Evolutionary conservation across 257 asterid genomes (phyloP).

Genomic region (Solanum phureja): DNA sequence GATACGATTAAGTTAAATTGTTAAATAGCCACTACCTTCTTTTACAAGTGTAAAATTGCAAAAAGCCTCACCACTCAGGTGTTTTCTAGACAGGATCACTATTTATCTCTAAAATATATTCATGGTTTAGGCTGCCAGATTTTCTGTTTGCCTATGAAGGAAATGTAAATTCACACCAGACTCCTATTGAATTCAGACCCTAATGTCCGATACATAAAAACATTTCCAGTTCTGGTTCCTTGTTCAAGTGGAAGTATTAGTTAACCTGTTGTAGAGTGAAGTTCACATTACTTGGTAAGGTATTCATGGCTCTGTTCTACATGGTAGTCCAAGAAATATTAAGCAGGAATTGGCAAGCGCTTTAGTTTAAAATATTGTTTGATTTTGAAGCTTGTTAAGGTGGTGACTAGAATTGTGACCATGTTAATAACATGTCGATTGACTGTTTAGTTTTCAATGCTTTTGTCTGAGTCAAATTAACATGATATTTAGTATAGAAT

Average conservation of each 20-base stretch:
- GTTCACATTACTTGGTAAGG: background rate
- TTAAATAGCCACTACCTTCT: background rate
- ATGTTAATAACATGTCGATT: background rate
- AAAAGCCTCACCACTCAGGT: background rate
- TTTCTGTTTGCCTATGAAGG: background rate
- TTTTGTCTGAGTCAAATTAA: background rate
- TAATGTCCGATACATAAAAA: background rate
- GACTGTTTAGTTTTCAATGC: background rate
- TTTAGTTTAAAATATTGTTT: background rate
- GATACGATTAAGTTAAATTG: background rate
- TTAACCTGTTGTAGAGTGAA: background rate
- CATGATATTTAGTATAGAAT: background rate
- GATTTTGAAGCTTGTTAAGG: background rate
- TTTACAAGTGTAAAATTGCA: background rate
- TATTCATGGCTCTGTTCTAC: background rate
- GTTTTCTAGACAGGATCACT: background rate
- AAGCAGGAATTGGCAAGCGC: background rate
- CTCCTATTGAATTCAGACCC: background rate
- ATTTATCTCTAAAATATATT: background rate
- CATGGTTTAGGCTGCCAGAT: background rate
- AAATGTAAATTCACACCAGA: background rate
- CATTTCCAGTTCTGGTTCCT: background rate
- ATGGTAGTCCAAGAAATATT: background rate
- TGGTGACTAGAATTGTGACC: background rate
- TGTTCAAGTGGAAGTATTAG: background rate